Conservation (phyloP, 495 filamentous ascomycete species). For the Penicillium cosmopolitanum region DNA sequence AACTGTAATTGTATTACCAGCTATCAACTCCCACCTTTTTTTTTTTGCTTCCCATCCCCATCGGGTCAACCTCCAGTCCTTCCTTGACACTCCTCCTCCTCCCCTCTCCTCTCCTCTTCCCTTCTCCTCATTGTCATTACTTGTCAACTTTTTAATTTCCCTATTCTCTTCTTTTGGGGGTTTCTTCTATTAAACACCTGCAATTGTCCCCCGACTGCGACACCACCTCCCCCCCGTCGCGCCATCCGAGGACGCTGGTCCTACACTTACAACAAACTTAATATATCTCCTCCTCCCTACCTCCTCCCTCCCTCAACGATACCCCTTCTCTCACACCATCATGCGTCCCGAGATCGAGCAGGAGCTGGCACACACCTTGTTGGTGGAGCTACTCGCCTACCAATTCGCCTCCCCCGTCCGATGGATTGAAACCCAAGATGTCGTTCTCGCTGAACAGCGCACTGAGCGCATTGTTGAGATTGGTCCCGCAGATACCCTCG, state of each 20-base stretch:
- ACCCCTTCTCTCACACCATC: conserved; percentile 35
- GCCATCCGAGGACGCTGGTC: conserved; percentile 19
- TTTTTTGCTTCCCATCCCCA: conserved; percentile 19
- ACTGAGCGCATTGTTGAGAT: conserved; percentile 98
- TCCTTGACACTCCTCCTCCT: neutral
- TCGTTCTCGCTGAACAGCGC: conserved; percentile 91
- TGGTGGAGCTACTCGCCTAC: conserved; percentile 97
- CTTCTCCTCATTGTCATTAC: conserved; percentile 13
- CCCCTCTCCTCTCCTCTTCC: conserved; percentile 4
- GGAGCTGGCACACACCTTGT: conserved; percentile 94
- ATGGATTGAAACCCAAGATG: conserved; percentile 99
- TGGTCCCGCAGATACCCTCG: conserved; percentile 96
- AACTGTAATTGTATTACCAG: conserved; percentile 22
- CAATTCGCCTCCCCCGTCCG: conserved; percentile 98
- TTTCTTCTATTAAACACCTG: neutral
- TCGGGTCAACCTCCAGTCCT: neutral
- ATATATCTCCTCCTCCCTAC: conserved; percentile 11
- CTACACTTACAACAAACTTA: conserved; percentile 15
- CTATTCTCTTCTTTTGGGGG: conserved; percentile 17
- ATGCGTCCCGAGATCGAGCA: conserved; percentile 99
- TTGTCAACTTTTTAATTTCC: conserved; percentile 10
- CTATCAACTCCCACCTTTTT: conserved; percentile 38
- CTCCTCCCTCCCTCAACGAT: conserved; percentile 11
- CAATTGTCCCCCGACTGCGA: conserved; percentile 15
- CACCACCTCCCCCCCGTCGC: conserved; percentile 15